Conservation (phyloP, 305 asterid species). For the Solanum chacoense region DNA sequence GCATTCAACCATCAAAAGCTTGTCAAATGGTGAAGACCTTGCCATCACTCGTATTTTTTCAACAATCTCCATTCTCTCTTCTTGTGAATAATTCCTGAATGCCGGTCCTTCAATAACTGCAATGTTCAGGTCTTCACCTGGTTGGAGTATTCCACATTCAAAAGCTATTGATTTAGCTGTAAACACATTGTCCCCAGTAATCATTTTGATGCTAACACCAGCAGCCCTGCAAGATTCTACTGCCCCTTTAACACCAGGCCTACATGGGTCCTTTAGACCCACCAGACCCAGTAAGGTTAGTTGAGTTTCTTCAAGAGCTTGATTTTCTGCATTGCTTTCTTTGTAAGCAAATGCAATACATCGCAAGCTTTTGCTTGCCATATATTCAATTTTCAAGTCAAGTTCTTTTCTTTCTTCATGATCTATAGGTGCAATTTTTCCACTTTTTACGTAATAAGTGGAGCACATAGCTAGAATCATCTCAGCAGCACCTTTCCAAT, state of each 20-base stretch:
- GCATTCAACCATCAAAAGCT: slow-evolving; percentile 21
- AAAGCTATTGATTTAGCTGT: slow-evolving; percentile 23
- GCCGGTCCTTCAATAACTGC: slow-evolving; percentile 15
- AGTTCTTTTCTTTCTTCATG: slow-evolving; percentile 6
- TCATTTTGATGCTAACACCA: slow-evolving; percentile 19
- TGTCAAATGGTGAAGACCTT: slow-evolving; percentile 24
- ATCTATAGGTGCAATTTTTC: slow-evolving; percentile 6
- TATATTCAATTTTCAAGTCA: slow-evolving; percentile 13
- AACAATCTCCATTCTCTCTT: slow-evolving; percentile 8
- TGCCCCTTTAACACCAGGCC: slow-evolving; percentile 17
- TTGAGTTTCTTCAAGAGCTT: not conserved
- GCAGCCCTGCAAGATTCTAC: slow-evolving; percentile 13
- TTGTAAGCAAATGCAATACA: slow-evolving; percentile 28
- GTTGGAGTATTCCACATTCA: slow-evolving; percentile 24
- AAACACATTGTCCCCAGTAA: slow-evolving; percentile 22
- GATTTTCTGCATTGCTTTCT: not conserved
- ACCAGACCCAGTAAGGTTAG: slow-evolving; percentile 17
- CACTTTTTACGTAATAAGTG: slow-evolving; percentile 15
- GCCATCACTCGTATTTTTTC: slow-evolving; percentile 17
- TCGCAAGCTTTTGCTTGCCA: slow-evolving; percentile 19
- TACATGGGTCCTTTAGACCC: slow-evolving; percentile 20
- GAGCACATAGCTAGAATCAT: slow-evolving; percentile 25
- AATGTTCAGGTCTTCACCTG: not conserved
- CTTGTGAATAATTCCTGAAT: slow-evolving; percentile 12
- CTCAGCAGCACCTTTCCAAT: slow-evolving; percentile 44